Evolutionary conservation across 164 flowering plant species (phyloP).

Genomic region (Chimonanthus praecox): DNA sequence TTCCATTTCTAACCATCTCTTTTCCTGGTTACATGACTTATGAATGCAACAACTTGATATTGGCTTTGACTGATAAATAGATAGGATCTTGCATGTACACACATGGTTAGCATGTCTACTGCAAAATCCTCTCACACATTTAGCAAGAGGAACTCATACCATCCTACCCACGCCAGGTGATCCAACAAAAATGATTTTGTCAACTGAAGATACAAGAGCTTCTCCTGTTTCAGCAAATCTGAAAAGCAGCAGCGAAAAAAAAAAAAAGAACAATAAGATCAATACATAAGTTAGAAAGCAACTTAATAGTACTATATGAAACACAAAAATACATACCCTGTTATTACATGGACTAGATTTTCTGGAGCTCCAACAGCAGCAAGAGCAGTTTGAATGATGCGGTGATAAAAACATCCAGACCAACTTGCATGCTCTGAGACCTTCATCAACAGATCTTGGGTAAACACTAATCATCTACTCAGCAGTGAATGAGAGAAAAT

Average conservation of each 20-base stretch:
- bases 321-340: slow-evolving; percentile 57
- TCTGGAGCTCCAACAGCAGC: slow-evolving; percentile 98
- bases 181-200: slow-evolving; percentile 96
- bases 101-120: not conserved
- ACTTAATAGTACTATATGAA: not conserved
- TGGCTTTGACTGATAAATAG: not conserved
- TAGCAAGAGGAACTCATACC: slow-evolving; percentile 36
- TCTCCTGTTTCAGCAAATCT: slow-evolving; percentile 98
- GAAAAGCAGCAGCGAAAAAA: slow-evolving; percentile 16
- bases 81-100: not conserved
- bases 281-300: not conserved
- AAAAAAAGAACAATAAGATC: not conserved
- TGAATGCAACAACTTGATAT: too few species aligned
- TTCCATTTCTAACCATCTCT: not conserved
- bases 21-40: not conserved
- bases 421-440: slow-evolving; percentile 99
- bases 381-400: slow-evolving; percentile 89
- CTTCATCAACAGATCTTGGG: slow-evolving; percentile 30
- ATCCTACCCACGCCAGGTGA: slow-evolving; percentile 91
- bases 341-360: slow-evolving; percentile 85
- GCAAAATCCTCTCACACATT: not conserved
- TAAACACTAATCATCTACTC: not conserved
- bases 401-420: slow-evolving; percentile 91
- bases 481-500: too few species aligned
- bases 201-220: slow-evolving; percentile 95